Base-by-base conservation (phyloP, 768 basidiomycete species). In the Strobilomyces dryophilus region DNA sequence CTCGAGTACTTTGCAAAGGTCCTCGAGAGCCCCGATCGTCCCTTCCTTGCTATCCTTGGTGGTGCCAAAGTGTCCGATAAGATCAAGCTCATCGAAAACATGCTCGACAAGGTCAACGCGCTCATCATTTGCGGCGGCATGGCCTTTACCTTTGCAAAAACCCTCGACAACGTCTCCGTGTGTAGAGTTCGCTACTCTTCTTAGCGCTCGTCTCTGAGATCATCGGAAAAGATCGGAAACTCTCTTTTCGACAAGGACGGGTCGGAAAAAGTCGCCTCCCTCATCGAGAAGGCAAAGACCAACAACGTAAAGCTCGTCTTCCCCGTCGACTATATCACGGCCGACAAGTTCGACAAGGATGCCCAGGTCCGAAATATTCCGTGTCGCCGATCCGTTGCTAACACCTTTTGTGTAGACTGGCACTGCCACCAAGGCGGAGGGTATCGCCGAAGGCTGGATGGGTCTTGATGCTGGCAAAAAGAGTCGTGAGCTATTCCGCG, bases 51-150 rank as follows among this genome's bases (percentile, higher is more conserved):
- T 46, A 99, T 98, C 67, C 85, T 98, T 51, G 95, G 95, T 62
- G 95, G 95, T 66, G 95, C 95, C 51, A 99, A 99, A 76, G 93
- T 99, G 43, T 95, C 93, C 17, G 95, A 99, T 76, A 99, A 99
- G 77, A 97, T 99, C 61, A 91, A 94, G 70, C 78, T 99, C 53
- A 99, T 99, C 69, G 95, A 99, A 63, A 97, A 97, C 78, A 89
- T 99, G 89, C 79, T 99, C 60, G 95, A 98, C 76, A 95, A 98
- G 82, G 95, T 98, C 73, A 78, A 99, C 74, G 90, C 89, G 21
- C 76, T 99, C 59, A 98, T 99, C 69, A 90, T 99, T 61, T 89
- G 92, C 58, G 95, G 95, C 65, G 95, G 95, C 27, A 99, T 99
- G 95, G 91, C 92, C 34, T 99, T 97, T 76, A 99, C 95, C 52